Conservation (phyloP, 2,329 filamentous ascomycete genomes). For the Pseudogymnoascus sp. region DNA sequence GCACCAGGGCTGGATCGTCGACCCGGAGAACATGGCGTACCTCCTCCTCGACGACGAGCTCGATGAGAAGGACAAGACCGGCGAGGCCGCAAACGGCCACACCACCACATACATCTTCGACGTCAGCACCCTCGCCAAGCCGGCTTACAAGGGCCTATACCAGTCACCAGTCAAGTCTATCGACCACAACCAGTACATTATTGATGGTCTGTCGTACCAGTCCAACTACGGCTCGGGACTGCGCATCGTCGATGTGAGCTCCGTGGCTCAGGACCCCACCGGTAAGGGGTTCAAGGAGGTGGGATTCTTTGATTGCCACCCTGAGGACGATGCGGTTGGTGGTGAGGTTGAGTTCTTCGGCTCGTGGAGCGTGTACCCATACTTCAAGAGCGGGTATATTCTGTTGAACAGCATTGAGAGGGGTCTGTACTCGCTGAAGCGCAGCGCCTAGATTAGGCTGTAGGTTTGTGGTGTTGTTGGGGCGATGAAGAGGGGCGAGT, state of each 20-base stretch:
- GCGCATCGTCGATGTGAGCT: constrained; percentile 27
- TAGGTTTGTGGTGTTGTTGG: neutral
- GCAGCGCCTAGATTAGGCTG: neutral
- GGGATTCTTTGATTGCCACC: constrained; percentile 33
- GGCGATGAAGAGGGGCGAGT: neutral
- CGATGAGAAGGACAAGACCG: constrained; percentile 39
- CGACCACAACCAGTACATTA: constrained; percentile 42
- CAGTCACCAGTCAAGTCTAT: constrained; percentile 33
- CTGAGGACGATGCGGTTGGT: constrained; percentile 22
- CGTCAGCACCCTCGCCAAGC: constrained; percentile 33
- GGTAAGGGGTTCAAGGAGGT: constrained; percentile 36
- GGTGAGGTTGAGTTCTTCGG: constrained; percentile 37
- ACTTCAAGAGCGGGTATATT: constrained; percentile 35
- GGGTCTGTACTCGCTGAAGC: constrained; percentile 33
- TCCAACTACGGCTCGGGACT: constrained; percentile 46
- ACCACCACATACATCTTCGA: constrained; percentile 47
- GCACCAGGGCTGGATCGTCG: constrained; percentile 41
- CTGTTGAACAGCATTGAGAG: constrained; percentile 34
- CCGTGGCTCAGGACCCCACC: constrained; percentile 26
- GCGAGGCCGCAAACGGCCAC: constrained; percentile 35
- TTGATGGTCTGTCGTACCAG: constrained; percentile 37
- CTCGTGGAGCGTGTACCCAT: constrained; percentile 35
- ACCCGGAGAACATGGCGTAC: constrained; percentile 33
- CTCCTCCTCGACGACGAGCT: constrained; percentile 48
- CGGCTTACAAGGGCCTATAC: constrained; percentile 37